Percentiles rank a stretch among this genome's conserved stretches.
Conservation (phyloP, 352 stramenopile species). For the Globisporangium orthogonon region DNA sequence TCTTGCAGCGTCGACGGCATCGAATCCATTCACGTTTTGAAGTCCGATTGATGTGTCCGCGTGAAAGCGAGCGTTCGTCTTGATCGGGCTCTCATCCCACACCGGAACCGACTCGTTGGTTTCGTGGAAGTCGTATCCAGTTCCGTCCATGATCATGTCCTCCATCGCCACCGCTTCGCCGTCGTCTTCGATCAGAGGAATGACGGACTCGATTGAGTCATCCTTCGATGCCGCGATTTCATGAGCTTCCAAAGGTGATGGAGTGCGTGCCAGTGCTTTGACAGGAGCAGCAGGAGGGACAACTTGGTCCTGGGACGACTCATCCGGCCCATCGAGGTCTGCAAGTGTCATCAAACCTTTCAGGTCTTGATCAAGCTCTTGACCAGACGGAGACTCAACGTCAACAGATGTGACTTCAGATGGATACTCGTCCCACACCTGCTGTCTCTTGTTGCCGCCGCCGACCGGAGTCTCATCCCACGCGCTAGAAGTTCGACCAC, state of each 20-base stretch:
- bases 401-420: background rate
- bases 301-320: background rate
- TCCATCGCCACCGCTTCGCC: background rate
- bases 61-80: background rate
- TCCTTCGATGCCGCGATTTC: background rate
- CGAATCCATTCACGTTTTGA: background rate
- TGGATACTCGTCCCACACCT: constrained; percentile 2
- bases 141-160: constrained; percentile 3
- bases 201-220: background rate
- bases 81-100: background rate
- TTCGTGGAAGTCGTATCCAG: background rate
- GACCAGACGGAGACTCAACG: background rate
- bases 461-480: constrained; percentile 8
- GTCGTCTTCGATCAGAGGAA: constrained; percentile 1
- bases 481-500: background rate
- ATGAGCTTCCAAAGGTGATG: background rate
- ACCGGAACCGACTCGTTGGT: background rate
- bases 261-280: background rate
- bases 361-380: background rate
- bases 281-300: background rate
- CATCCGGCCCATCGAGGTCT: background rate
- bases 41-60: background rate
- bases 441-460: constrained; percentile 5
- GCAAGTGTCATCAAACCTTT: constrained; percentile 5
- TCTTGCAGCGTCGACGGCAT: background rate